phyloP scores from a whole-genome alignment of 305 asterid genomes.

The Withania somnifera region DNA sequence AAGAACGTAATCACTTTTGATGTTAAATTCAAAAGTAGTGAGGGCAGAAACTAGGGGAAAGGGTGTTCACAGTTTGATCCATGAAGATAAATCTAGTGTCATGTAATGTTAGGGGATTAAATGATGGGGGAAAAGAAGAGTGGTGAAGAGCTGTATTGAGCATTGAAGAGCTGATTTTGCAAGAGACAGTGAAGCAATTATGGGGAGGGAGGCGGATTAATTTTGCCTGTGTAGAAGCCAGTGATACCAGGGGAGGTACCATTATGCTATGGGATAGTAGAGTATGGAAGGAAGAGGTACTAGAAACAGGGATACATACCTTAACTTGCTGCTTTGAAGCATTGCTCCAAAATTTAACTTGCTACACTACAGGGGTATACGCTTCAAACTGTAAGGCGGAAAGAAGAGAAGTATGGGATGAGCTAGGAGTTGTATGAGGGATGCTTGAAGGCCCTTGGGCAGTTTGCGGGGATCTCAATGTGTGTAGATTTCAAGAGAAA shows the following conservation, averaged over 20 bases:
- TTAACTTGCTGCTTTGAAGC: neutral
- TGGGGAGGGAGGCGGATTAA: neutral
- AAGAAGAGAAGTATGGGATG: neutral
- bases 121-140: neutral
- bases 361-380: neutral
- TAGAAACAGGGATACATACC: neutral
- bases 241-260: neutral
- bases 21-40: neutral
- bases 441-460: neutral
- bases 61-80: neutral
- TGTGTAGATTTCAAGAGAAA: neutral
- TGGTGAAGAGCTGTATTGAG: neutral
- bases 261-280: neutral
- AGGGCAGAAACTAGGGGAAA: neutral
- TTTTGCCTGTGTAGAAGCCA: neutral
- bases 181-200: neutral
- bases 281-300: neutral
- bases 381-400: neutral
- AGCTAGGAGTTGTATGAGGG: neutral
- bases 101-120: neutral
- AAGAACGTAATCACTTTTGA: neutral
- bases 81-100: neutral
- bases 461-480: neutral
- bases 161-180: neutral
- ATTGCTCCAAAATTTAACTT: neutral